Conservation (phyloP, 805 yeast species). For the Saccharomycopsis schoenii region DNA sequence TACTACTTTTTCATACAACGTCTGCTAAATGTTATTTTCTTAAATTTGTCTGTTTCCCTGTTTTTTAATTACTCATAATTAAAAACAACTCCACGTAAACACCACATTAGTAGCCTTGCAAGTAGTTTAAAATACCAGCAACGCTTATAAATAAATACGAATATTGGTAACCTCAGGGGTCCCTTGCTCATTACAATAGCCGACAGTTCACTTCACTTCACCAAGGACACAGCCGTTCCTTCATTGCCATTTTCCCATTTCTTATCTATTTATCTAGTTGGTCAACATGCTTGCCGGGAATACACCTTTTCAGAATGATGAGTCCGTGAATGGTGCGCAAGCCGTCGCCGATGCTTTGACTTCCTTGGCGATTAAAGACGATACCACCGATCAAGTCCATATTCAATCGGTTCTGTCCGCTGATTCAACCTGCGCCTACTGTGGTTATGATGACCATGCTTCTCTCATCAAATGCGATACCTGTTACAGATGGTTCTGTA, state of each 20-base stretch:
- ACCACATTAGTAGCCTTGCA: too few relatives aligned
- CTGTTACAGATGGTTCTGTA: slow-evolving; percentile 87
- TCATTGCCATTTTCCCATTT: too few relatives aligned
- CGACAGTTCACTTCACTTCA: background rate
- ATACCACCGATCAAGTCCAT: background rate
- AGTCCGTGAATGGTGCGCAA: background rate
- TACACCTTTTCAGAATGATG: background rate
- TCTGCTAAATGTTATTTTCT: background rate
- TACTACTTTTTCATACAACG: too few relatives aligned
- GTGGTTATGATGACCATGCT: slow-evolving; percentile 58
- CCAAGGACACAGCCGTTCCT: too few relatives aligned
- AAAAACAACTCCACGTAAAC: background rate
- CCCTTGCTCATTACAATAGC: background rate
- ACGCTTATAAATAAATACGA: too few relatives aligned
- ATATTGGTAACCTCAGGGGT: background rate
- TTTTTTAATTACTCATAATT: background rate
- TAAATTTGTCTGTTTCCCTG: too few relatives aligned
- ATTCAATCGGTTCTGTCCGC: too few relatives aligned
- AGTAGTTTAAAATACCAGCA: too few relatives aligned
- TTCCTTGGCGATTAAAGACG: background rate
- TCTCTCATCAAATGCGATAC: slow-evolving; percentile 66
- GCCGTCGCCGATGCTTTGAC: background rate
- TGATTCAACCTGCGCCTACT: slow-evolving; percentile 42
- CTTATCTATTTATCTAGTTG: too few relatives aligned
- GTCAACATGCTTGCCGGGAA: background rate